Conservation (phyloP, 768 basidiomycete genomes). For the Pleurotus eryngii region DNA sequence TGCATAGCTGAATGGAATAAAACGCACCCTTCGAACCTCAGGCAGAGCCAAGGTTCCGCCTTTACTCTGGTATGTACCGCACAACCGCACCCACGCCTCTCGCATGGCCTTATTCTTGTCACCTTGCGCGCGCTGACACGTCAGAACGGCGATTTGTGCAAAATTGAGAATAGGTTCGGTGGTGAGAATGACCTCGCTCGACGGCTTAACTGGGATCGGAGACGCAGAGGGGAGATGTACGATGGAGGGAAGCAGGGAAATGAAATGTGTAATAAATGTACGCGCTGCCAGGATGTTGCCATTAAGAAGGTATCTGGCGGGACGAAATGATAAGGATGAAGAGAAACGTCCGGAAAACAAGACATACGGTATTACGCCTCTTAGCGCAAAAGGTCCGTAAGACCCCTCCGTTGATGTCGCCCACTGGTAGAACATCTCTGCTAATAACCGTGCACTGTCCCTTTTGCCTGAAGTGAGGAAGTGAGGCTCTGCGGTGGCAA, state of each 20-base stretch:
- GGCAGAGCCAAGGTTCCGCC: conserved; percentile 58
- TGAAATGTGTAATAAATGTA: conserved; percentile 86
- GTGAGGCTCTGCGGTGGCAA: conserved; percentile 75
- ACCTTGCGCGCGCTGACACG: conserved; percentile 84
- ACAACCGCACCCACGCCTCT: conserved; percentile 82
- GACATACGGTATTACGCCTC: conserved; percentile 82
- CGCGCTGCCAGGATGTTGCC: conserved; percentile 91
- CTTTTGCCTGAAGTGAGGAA: conserved; percentile 83
- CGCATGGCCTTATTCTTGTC: conserved; percentile 73
- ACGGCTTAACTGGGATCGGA: conserved; percentile 46
- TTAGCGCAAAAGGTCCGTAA: conserved; percentile 76
- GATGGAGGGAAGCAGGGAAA: conserved; percentile 54
- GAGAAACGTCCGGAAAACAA: conserved; percentile 2
- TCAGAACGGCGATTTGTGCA: conserved; percentile 81
- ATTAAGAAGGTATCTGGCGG: conserved; percentile 67
- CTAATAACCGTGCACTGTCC: conserved; percentile 83
- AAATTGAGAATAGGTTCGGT: conserved; percentile 81
- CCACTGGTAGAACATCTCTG: conserved; percentile 88
- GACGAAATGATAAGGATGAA: background rate
- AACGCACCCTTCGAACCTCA: conserved; percentile 62
- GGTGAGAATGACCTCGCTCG: conserved; percentile 68
- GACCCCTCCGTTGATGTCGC: conserved; percentile 33
- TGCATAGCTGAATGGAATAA: background rate
- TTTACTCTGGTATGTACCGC: conserved; percentile 77
- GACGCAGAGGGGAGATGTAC: conserved; percentile 41